Evolutionary conservation across 2,329 filamentous ascomycete species (phyloP).

Genomic region (Xylaria sp.): DNA sequence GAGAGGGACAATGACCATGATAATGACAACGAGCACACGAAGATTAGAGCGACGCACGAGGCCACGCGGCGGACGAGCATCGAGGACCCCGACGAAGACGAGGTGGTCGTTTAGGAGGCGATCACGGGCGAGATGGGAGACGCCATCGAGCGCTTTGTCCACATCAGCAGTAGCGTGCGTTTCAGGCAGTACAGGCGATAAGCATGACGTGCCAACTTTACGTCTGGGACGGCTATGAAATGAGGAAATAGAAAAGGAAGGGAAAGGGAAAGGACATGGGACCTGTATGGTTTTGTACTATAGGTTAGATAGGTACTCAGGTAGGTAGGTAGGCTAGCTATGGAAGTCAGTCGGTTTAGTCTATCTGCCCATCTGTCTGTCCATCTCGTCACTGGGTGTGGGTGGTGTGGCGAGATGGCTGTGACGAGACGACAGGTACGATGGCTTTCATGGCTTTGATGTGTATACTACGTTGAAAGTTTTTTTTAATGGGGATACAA

Average conservation of each 20-base stretch:
- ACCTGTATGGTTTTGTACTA: background rate
- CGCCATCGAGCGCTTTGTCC: slow-evolving; percentile 27
- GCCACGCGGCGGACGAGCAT: slow-evolving; percentile 62
- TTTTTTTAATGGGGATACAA: slow-evolving; percentile 1
- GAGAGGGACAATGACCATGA: slow-evolving; percentile 46
- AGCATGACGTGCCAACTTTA: background rate
- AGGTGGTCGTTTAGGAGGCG: slow-evolving; percentile 44
- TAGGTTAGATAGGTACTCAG: background rate
- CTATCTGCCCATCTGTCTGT: background rate
- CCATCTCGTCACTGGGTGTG: background rate
- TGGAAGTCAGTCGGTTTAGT: no score
- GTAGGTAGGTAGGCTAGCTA: background rate
- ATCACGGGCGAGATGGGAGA: slow-evolving; percentile 21
- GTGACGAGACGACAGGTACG: background rate
- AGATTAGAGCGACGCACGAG: slow-evolving; percentile 55
- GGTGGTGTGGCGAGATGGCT: background rate
- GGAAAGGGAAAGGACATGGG: background rate
- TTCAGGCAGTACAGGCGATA: slow-evolving; percentile 3
- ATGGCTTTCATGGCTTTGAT: background rate
- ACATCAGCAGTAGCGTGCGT: slow-evolving; percentile 15
- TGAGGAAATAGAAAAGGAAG: background rate
- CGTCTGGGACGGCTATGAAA: background rate
- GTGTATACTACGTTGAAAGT: slow-evolving; percentile 3
- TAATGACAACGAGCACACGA: slow-evolving; percentile 51
- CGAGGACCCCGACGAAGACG: slow-evolving; percentile 60